A percentile compares a stretch with the other conserved stretches of the same genome.
Conservation (phyloP, 192 early-diverging fungal species). For the Coemansia umbellata region DNA sequence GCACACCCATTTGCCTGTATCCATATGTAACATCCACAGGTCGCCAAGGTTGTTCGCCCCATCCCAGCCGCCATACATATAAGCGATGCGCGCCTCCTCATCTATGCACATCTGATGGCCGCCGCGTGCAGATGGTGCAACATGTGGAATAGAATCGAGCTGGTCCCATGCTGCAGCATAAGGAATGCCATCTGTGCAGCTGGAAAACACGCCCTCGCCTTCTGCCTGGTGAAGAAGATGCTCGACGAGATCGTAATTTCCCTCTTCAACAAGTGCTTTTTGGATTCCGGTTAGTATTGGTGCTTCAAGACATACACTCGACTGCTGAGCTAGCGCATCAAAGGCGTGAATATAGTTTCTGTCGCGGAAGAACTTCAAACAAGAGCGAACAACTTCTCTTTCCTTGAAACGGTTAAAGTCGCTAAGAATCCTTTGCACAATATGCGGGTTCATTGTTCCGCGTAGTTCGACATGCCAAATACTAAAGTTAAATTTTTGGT, state of each 20-base stretch:
- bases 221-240: slow-evolving; percentile 63
- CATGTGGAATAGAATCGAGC: slow-evolving; percentile 3
- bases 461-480: slow-evolving; percentile 92
- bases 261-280: slow-evolving; percentile 58
- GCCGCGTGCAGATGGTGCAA: slow-evolving; percentile 66
- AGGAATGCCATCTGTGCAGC: slow-evolving; percentile 61
- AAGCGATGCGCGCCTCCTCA: slow-evolving; percentile 63
- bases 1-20: slow-evolving; percentile 64
- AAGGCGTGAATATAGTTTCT: slow-evolving; percentile 72
- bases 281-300: slow-evolving; percentile 78
- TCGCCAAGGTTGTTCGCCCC: slow-evolving; percentile 82
- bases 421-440: slow-evolving; percentile 54
- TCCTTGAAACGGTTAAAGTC: slow-evolving; percentile 61
- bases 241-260: slow-evolving; percentile 74
- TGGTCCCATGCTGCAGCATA: slow-evolving; percentile 72
- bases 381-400: slow-evolving; percentile 74
- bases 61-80: slow-evolving; percentile 95
- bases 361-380: slow-evolving; percentile 87
- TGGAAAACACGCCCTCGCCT: slow-evolving; percentile 63
- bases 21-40: slow-evolving; percentile 78
- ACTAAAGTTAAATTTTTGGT: slow-evolving; percentile 91
- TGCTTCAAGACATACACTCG: slow-evolving; percentile 67
- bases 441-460: slow-evolving; percentile 64
- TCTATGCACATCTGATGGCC: slow-evolving; percentile 99
- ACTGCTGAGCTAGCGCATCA: slow-evolving; percentile 60